These are phyloP conservation scores for Hyphodiscus sp. DNA, from an alignment of 2,329 filamentous ascomycete genomes.

Conservation along the genomic window DNA sequence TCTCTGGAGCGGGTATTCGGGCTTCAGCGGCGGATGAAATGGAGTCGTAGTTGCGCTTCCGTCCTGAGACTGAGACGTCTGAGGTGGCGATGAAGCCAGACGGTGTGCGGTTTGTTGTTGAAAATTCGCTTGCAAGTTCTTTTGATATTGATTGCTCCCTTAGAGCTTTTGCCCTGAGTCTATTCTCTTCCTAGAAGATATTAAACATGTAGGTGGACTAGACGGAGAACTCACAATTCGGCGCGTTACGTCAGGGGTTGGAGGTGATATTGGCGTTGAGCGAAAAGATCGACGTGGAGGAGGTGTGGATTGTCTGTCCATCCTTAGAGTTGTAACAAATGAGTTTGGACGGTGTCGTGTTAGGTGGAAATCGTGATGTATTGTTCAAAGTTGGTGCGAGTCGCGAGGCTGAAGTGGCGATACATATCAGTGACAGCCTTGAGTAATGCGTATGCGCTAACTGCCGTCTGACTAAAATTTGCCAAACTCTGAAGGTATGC, in stretches of 20 bases:
- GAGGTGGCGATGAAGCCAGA: conserved; percentile 68
- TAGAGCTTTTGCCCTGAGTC: conserved; percentile 81
- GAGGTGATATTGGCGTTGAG: conserved; percentile 34
- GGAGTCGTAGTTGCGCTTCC: conserved; percentile 65
- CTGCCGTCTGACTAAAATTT: too few species aligned
- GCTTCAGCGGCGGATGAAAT: conserved; percentile 43
- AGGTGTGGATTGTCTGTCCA: conserved; percentile 22
- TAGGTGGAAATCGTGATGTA: neutral
- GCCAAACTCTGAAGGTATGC: too few species aligned
- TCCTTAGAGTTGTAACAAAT: neutral
- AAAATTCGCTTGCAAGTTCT: conserved; percentile 36
- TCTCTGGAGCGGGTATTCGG: conserved; percentile 38
- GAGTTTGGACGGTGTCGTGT: neutral
- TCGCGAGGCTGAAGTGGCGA: too few species aligned
- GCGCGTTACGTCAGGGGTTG: conserved; percentile 47
- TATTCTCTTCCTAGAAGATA: conserved; percentile 66
- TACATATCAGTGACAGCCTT: too few species aligned
- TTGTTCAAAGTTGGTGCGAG: too few species aligned
- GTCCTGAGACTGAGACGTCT: conserved; percentile 53
- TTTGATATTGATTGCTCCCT: conserved; percentile 67
- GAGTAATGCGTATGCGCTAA: too few species aligned
- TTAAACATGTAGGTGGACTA: conserved; percentile 1
- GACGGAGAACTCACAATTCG: conserved; percentile 44
- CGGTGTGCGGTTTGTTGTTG: conserved; percentile 40
- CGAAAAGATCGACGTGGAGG: conserved; percentile 4